Evolutionary conservation across 2,329 filamentous ascomycete species (phyloP).

Genomic region (Arthrinium puccinioides): DNA sequence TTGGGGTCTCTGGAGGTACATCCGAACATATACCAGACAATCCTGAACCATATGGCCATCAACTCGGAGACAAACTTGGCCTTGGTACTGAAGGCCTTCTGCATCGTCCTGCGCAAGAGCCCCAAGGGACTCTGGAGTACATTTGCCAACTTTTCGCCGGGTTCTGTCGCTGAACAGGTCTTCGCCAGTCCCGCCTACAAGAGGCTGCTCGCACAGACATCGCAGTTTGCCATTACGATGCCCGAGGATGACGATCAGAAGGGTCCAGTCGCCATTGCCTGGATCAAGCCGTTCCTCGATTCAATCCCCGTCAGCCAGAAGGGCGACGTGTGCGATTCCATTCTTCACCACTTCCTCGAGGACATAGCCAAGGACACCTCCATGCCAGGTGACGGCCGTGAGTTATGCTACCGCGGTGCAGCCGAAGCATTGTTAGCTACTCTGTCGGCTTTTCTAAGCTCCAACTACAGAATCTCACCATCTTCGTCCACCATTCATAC

Average conservation of each 20-base stretch:
- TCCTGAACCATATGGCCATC: slow-evolving; percentile 48
- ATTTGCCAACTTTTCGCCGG: slow-evolving; percentile 72
- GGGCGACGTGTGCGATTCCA: slow-evolving; percentile 71
- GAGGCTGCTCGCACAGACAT: slow-evolving; percentile 53
- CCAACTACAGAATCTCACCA: slow-evolving; percentile 33
- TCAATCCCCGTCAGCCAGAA: slow-evolving; percentile 72
- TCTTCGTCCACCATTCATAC: slow-evolving; percentile 54
- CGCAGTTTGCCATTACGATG: slow-evolving; percentile 43
- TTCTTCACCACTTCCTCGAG: slow-evolving; percentile 68
- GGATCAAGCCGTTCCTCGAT: slow-evolving; percentile 70
- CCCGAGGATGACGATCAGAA: slow-evolving; percentile 43
- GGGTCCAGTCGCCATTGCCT: slow-evolving; percentile 62
- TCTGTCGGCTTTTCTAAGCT: slow-evolving; percentile 46
- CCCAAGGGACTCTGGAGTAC: slow-evolving; percentile 82
- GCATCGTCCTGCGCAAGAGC: slow-evolving; percentile 65
- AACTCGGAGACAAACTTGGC: slow-evolving; percentile 53
- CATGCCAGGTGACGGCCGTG: slow-evolving; percentile 50
- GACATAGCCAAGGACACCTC: slow-evolving; percentile 47
- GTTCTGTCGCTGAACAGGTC: slow-evolving; percentile 75
- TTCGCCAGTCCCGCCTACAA: slow-evolving; percentile 65
- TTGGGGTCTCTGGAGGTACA: slow-evolving; percentile 74
- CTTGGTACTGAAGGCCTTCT: slow-evolving; percentile 63
- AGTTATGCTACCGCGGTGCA: slow-evolving; percentile 57
- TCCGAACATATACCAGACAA: slow-evolving; percentile 60
- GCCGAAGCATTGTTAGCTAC: slow-evolving; percentile 53